phyloP scores from a whole-genome alignment of 305 asterid species.

The Fraxinus platypoda region DNA sequence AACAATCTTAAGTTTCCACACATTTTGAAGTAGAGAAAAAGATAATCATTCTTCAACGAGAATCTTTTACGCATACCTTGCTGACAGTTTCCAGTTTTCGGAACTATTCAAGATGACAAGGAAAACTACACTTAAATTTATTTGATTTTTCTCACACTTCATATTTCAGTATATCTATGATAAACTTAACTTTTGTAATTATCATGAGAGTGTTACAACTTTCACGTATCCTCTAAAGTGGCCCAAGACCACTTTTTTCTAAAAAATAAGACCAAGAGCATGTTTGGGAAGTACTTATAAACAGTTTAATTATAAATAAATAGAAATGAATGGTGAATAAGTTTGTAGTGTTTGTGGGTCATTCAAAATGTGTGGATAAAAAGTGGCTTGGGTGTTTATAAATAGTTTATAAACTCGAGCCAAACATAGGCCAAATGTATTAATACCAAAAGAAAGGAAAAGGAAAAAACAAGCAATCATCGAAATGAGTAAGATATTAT shows the following conservation, averaged over 20 bases:
- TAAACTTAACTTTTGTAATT: background rate
- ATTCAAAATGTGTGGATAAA: background rate
- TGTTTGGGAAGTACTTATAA: background rate
- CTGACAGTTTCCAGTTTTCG: background rate
- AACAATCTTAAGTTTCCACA: background rate
- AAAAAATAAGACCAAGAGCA: background rate
- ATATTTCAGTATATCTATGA: background rate
- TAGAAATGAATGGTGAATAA: background rate
- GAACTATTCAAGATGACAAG: background rate
- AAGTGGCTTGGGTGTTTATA: too few species aligned
- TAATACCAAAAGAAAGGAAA: constrained; percentile 16
- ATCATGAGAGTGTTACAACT: background rate
- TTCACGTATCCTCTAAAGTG: background rate
- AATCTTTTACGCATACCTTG: background rate
- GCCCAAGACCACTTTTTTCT: background rate
- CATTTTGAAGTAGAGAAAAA: background rate
- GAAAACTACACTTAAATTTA: background rate
- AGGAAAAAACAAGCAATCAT: background rate
- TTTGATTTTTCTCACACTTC: background rate
- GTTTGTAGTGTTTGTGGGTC: too few species aligned
- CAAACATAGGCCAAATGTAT: background rate
- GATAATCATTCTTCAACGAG: background rate
- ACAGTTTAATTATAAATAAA: too few species aligned
- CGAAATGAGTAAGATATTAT: constrained; percentile 7
- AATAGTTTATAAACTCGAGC: background rate